A percentile compares a stretch with the other conserved stretches of the same genome.
Evolutionary conservation across 1,284 basidiomycete genomes (phyloP).

Genomic region (Cystobasidium slooffiae): DNA sequence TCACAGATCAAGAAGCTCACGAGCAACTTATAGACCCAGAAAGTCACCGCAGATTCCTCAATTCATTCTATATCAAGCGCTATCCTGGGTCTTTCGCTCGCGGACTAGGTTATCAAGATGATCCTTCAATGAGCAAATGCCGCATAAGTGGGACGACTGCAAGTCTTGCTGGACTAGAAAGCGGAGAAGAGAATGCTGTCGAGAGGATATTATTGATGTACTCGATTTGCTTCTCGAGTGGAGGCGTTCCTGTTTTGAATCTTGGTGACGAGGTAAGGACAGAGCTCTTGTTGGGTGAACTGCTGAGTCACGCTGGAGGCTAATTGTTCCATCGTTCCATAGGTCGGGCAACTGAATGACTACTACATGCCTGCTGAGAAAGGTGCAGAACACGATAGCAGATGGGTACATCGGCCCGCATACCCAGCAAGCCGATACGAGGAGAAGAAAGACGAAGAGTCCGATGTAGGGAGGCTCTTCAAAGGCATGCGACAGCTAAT

Average conservation of each 20-base stretch:
- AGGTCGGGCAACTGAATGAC: slow-evolving; percentile 47
- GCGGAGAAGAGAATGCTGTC: slow-evolving; percentile 46
- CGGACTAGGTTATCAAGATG: slow-evolving; percentile 44
- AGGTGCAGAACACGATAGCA: slow-evolving; percentile 35
- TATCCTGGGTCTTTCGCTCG: slow-evolving; percentile 48
- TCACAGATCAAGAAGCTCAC: slow-evolving; percentile 27
- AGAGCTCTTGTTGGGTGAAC: neutral
- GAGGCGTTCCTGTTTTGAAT: slow-evolving; percentile 47
- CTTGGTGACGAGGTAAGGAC: slow-evolving; percentile 48
- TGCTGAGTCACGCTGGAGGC: neutral
- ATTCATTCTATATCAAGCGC: slow-evolving; percentile 45
- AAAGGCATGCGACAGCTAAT: slow-evolving; percentile 44
- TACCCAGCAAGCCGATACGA: slow-evolving; percentile 42
- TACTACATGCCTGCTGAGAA: slow-evolving; percentile 43
- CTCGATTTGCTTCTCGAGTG: slow-evolving; percentile 46
- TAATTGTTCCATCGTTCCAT: neutral
- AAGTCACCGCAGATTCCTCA: slow-evolving; percentile 34
- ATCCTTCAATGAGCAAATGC: slow-evolving; percentile 44
- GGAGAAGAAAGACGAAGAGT: slow-evolving; percentile 30
- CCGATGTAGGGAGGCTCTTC: slow-evolving; percentile 42
- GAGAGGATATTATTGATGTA: slow-evolving; percentile 46
- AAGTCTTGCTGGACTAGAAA: slow-evolving; percentile 47
- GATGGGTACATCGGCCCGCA: slow-evolving; percentile 47
- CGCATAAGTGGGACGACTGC: slow-evolving; percentile 47
- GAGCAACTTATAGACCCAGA: slow-evolving; percentile 23